Evolutionary conservation across 208 protist species (phyloP).

Genomic region (Trichomonas vaginalis): DNA sequence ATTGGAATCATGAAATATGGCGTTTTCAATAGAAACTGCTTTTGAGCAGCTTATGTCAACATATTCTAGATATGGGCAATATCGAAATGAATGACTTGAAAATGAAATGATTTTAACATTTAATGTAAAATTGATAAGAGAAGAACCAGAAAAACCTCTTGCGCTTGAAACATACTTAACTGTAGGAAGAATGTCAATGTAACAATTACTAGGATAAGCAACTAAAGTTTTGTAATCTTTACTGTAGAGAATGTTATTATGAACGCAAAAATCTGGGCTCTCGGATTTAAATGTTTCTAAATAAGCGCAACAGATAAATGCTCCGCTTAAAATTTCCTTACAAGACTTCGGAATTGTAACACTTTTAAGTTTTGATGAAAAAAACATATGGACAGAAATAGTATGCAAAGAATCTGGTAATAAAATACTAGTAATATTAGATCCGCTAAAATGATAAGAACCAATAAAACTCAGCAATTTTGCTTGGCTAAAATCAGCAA

Average conservation of each 20-base stretch:
- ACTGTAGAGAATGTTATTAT: background rate
- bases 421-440: background rate
- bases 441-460: background rate
- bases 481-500: background rate
- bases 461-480: background rate
- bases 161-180: too few species aligned
- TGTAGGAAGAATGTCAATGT: background rate
- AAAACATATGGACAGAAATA: background rate
- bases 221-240: background rate
- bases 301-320: background rate
- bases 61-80: too few species aligned
- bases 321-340: background rate
- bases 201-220: background rate
- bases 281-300: background rate
- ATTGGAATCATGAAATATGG: too few species aligned
- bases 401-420: background rate
- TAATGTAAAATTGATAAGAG: too few species aligned
- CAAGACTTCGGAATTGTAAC: background rate
- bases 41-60: too few species aligned
- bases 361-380: background rate
- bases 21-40: too few species aligned
- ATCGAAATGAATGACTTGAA: too few species aligned
- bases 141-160: too few species aligned
- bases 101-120: too few species aligned
- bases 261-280: background rate